Evolutionary conservation across 2,329 filamentous ascomycete species (phyloP).

Genomic region (Cytospora leucostoma): DNA sequence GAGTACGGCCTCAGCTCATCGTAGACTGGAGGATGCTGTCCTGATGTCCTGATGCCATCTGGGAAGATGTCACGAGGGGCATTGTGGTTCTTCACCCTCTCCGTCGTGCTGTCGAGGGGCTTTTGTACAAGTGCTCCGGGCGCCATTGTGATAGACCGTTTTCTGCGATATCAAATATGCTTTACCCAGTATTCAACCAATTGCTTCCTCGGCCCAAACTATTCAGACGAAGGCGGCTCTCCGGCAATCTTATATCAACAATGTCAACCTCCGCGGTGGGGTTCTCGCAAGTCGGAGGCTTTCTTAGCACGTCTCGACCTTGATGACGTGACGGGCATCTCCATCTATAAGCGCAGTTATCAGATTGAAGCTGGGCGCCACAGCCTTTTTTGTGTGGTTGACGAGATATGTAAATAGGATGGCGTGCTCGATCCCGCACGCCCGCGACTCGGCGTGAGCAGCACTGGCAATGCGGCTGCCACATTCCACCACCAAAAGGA

Average conservation of each 20-base stretch:
- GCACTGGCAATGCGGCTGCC: background rate
- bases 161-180: background rate
- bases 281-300: slow-evolving; percentile 2
- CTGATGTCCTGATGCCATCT: slow-evolving; percentile 56
- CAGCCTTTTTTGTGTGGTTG: slow-evolving; percentile 17
- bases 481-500: background rate
- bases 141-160: slow-evolving; percentile 23
- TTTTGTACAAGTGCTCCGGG: slow-evolving; percentile 28
- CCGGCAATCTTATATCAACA: slow-evolving; percentile 11
- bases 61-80: slow-evolving; percentile 45
- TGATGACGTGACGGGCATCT: slow-evolving; percentile 20
- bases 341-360: background rate
- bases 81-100: slow-evolving; percentile 36
- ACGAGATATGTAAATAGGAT: slow-evolving; percentile 28
- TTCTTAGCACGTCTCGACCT: slow-evolving; percentile 17
- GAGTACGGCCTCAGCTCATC: slow-evolving; percentile 66
- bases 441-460: slow-evolving; percentile 22
- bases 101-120: slow-evolving; percentile 12
- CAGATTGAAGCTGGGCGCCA: slow-evolving; percentile 6
- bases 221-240: background rate
- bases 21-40: slow-evolving; percentile 71
- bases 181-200: background rate
- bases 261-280: slow-evolving; percentile 11
- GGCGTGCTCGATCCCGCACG: slow-evolving; percentile 26
- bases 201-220: background rate